Base-by-base conservation (phyloP, 805 yeast genomes). In the Ogataea pilisensis region DNA sequence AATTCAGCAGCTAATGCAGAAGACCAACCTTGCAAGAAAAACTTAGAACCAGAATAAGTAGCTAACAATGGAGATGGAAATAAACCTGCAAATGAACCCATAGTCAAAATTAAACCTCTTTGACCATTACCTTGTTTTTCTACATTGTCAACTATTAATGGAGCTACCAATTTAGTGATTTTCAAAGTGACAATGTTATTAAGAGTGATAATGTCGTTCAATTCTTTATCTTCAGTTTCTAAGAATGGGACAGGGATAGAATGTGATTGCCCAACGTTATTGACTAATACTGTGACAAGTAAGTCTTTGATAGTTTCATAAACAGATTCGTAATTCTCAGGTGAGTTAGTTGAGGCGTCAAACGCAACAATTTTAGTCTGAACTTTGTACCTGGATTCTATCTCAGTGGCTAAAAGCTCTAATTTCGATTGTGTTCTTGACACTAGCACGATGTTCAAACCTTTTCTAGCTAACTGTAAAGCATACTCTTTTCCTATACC, bases 61-160 rank as follows among this genome's bases (percentile, higher is more conserved):
- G 98, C 95, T 53, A 93, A 74, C 52, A 80, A 73, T 18, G 99
- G 98, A 11, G 96, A 82, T 41, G 99, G 98, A 35, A 87, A 71
- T 51, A 90, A 73, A 3, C 98, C 99, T 39, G 96, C 95, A 59
- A 93, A 91, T 4, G 98, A 91, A 34, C 98, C 97, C 96, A 93
- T 87, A 24, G 93, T 89, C 53, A 93, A 70, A 44, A 93, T 77
- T 55, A 93, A 74, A 30, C 95, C 96, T 47, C 77, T 75, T n/a
- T 63, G 49, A 21, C 63, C 60, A 43, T 70, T 67, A 19, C 57
- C 51, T 29, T 29, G 31, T 28, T 67, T 55, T 31, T 67, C 65
- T 20, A 78, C 72, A 31, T 85, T 75, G 13, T 70, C 65, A 28
- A 72, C 61, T 53, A 93, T 80, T n/a, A 67, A 57, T 34, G 96